Percentiles rank a stretch among this genome's conserved stretches.
Evolutionary conservation across 169 alveolate species (phyloP).

Genomic region (Miamiensis avidus): DNA sequence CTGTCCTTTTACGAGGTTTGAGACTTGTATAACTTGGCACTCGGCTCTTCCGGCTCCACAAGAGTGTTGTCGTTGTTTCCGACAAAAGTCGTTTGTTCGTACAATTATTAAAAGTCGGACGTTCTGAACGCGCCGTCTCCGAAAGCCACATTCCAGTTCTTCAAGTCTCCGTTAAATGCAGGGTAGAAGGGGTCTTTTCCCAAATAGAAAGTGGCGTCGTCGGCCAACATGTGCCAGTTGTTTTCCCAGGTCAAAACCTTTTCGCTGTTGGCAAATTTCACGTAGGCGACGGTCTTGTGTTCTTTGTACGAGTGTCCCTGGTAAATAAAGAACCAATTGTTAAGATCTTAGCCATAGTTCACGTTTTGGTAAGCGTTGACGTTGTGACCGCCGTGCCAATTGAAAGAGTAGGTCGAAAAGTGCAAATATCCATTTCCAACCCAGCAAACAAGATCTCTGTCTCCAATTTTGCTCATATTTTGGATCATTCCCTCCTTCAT

Average conservation of each 20-base stretch:
- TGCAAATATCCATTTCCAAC: conserved; percentile 28
- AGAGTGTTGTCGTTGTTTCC: too few relatives aligned
- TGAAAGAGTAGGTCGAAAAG: conserved; percentile 17
- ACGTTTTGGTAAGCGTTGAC: conserved; percentile 10
- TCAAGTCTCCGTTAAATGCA: conserved; percentile 22
- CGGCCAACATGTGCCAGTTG: conserved; percentile 7
- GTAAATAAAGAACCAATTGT: conserved; percentile 29
- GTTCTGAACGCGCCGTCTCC: conserved; percentile 18
- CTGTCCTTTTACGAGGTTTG: too few relatives aligned
- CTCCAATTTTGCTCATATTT: conserved; percentile 17
- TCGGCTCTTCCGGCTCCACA: too few relatives aligned
- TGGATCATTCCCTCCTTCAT: too few relatives aligned
- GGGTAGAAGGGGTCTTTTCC: conserved; percentile 36
- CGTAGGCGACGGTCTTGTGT: conserved; percentile 1
- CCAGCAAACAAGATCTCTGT: conserved; percentile 27
- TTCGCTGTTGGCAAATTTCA: conserved; percentile 1
- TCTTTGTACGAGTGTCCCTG: conserved; percentile 11
- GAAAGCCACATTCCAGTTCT: conserved; percentile 18
- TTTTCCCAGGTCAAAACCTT: conserved; percentile 17
- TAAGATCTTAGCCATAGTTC: conserved; percentile 17
- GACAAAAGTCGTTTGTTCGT: too few relatives aligned
- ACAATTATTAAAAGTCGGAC: too few relatives aligned
- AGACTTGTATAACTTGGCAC: too few relatives aligned
- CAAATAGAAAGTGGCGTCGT: conserved; percentile 9
- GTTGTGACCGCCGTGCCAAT: conserved; percentile 28